These are phyloP conservation scores for Neurospora intermedia DNA, from an alignment of 495 filamentous ascomycete species.

Conservation along the genomic window DNA sequence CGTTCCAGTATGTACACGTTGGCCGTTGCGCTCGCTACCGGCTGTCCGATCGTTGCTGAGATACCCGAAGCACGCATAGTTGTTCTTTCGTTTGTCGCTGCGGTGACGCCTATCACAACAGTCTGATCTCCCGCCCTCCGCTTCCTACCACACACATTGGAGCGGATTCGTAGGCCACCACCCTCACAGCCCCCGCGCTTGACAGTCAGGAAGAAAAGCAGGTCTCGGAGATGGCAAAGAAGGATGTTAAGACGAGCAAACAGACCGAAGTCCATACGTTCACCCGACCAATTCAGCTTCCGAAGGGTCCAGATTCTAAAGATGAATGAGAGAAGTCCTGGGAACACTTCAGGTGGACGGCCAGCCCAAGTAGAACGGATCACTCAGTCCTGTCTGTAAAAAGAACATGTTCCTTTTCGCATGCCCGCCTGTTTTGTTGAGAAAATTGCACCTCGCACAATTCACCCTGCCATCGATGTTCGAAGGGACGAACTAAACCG, in stretches of 20 bases:
- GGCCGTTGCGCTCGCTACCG: not conserved
- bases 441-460: not conserved
- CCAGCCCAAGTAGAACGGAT: not conserved
- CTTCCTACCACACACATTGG: not conserved
- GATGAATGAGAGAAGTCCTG: not conserved
- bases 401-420: not conserved
- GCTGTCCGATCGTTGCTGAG: not conserved
- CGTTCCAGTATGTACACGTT: not conserved
- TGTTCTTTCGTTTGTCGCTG: not conserved
- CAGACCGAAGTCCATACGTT: not conserved
- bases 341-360: not conserved
- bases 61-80: not conserved
- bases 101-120: not conserved
- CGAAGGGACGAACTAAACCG: not conserved
- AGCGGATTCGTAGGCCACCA: not conserved
- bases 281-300: not conserved
- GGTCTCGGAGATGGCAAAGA: not conserved
- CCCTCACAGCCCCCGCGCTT: not conserved
- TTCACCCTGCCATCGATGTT: not conserved
- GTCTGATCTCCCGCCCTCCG: not conserved
- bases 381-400: not conserved
- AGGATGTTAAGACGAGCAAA: not conserved
- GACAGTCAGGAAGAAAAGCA: not conserved
- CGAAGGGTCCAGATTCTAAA: not conserved
- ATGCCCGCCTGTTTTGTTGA: not conserved